A percentile compares a stretch with the other conserved stretches of the same genome.
These are phyloP conservation scores for Ailanthus altissimus DNA, from an alignment of 345 rosid genomes.

Conservation along the genomic window DNA sequence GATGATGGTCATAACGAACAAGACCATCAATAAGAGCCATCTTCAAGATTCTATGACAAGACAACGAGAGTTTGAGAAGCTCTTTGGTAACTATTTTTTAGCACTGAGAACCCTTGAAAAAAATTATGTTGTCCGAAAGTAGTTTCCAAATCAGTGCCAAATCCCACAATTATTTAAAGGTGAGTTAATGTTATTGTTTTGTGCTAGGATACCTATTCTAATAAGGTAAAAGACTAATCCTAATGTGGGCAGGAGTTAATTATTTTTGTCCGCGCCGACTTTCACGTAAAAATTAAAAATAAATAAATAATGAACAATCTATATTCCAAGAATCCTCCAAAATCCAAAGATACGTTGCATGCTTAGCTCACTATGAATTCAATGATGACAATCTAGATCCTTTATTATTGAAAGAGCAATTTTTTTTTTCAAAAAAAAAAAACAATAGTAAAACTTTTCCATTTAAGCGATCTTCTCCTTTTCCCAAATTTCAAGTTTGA, in stretches of 20 bases:
- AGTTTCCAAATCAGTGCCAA: no score
- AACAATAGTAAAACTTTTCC: background rate
- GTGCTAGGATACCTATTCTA: background rate
- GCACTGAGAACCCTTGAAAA: no score
- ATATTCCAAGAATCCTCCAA: background rate
- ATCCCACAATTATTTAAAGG: background rate
- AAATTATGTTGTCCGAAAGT: no score
- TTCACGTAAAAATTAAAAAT: no score
- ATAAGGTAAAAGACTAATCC: background rate
- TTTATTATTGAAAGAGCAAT: background rate
- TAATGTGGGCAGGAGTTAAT: background rate
- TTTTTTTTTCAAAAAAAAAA: no score
- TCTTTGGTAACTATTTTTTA: no score
- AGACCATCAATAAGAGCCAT: background rate
- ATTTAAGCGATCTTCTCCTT: background rate
- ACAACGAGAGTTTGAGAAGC: no score
- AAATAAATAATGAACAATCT: no score
- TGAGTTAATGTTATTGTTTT: background rate
- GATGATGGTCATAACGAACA: background rate
- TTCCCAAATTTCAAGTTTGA: background rate
- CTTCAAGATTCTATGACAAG: background rate
- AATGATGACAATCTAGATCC: background rate
- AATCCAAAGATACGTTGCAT: background rate
- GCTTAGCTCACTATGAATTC: background rate
- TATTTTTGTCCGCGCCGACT: background rate